Percentiles rank a stretch among this genome's conserved stretches.
These are phyloP conservation scores for Fusarium protoensiforme DNA, from an alignment of 2,329 filamentous ascomycete species.

Conservation along the genomic window DNA sequence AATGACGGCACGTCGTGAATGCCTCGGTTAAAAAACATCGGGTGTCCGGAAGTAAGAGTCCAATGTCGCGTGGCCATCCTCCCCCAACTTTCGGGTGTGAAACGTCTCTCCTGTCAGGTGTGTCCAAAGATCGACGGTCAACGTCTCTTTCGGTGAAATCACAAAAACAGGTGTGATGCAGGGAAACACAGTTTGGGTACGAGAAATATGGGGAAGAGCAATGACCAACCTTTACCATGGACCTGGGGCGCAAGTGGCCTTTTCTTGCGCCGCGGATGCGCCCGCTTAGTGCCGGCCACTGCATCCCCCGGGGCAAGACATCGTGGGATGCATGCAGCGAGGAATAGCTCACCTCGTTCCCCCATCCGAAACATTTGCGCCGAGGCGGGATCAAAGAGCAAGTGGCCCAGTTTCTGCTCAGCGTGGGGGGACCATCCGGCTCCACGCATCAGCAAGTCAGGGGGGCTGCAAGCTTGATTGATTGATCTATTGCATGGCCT, in stretches of 20 bases:
- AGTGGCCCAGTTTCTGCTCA: neutral
- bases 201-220: neutral
- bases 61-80: neutral
- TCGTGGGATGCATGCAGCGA: neutral
- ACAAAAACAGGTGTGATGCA: neutral
- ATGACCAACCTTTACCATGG: no score
- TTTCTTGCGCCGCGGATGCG: neutral
- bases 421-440: neutral
- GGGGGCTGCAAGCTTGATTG: neutral
- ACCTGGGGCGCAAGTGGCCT: no score
- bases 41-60: neutral
- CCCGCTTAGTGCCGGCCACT: neutral
- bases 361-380: neutral
- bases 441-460: neutral
- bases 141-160: neutral
- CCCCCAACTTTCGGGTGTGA: neutral
- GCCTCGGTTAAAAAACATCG: neutral
- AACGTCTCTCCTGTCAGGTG: neutral
- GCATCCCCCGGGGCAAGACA: neutral
- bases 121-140: neutral
- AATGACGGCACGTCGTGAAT: neutral
- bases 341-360: neutral
- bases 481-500: neutral
- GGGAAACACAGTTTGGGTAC: neutral
- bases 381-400: neutral